Percentiles rank a stretch among this genome's conserved stretches.
Evolutionary conservation across 495 filamentous ascomycete genomes (phyloP).

Genomic region (Penicilliopsis zonata): DNA sequence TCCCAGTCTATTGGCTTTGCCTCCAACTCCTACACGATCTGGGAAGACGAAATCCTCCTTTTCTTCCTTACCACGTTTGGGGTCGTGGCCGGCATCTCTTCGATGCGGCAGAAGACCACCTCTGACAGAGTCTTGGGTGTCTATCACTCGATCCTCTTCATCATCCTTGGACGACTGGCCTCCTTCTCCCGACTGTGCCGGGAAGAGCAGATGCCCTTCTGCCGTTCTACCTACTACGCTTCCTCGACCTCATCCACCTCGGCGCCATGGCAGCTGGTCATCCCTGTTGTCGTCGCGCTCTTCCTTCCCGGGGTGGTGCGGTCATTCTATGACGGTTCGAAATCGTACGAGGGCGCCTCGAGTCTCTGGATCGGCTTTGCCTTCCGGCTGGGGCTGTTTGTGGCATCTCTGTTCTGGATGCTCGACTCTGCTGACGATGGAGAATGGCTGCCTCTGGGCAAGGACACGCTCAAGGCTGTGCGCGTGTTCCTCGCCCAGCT

Average conservation of each 20-base stretch:
- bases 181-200: conserved; percentile 89
- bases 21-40: conserved; percentile 96
- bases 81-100: conserved; percentile 54
- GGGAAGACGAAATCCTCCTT: conserved; percentile 92
- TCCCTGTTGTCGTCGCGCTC: conserved; percentile 64
- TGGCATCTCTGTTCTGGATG: conserved; percentile 75
- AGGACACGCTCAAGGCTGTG: conserved; percentile 57
- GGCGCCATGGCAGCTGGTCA: conserved; percentile 74
- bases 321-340: conserved; percentile 60
- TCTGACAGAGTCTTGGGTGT: conserved; percentile 59
- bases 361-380: conserved; percentile 71
- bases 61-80: conserved; percentile 89
- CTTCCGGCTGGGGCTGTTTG: conserved; percentile 62
- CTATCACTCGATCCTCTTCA: conserved; percentile 76
- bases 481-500: conserved; percentile 66
- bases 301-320: conserved; percentile 68
- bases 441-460: conserved; percentile 58
- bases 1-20: conserved; percentile 83
- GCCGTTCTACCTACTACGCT: conserved; percentile 89
- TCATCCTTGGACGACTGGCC: conserved; percentile 66
- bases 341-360: conserved; percentile 77
- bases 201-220: conserved; percentile 97
- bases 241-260: conserved; percentile 87
- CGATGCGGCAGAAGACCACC: conserved; percentile 51
- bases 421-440: conserved; percentile 86